Conservation (phyloP, 495 filamentous ascomycete species). For the Penicillium steckii region DNA sequence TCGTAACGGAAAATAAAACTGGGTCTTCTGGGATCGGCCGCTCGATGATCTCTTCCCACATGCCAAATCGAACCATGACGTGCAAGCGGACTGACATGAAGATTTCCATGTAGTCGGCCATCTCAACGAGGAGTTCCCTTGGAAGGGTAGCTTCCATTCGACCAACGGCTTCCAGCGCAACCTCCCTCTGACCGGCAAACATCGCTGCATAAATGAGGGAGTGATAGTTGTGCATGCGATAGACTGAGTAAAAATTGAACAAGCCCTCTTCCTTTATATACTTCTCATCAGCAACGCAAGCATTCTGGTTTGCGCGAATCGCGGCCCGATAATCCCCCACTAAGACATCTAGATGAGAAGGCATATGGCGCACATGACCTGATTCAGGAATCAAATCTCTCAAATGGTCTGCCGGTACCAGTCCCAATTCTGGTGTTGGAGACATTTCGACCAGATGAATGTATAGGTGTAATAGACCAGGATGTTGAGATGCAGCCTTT, state of each 20-base stretch:
- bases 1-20: constrained; percentile 57
- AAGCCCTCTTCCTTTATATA: constrained; percentile 48
- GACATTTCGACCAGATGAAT: constrained; percentile 75
- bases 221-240: constrained; percentile 63
- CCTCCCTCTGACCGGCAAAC: constrained; percentile 57
- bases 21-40: constrained; percentile 48
- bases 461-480: constrained; percentile 63
- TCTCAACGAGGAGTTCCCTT: constrained; percentile 54
- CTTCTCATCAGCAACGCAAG: constrained; percentile 56
- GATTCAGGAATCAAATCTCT: constrained; percentile 59
- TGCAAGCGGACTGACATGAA: constrained; percentile 61
- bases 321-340: constrained; percentile 61
- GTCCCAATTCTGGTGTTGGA: constrained; percentile 50
- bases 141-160: constrained; percentile 54
- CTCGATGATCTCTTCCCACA: constrained; percentile 55
- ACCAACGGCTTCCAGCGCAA: constrained; percentile 49
- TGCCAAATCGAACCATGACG: constrained; percentile 62
- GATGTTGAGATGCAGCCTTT: constrained; percentile 41
- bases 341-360: constrained; percentile 62
- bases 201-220: constrained; percentile 67
- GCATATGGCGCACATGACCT: constrained; percentile 68
- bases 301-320: constrained; percentile 54
- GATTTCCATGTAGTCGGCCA: constrained; percentile 65
- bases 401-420: constrained; percentile 55
- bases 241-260: constrained; percentile 63